Evolutionary conservation across 805 yeast genomes (phyloP).

Genomic region (Yamadazyma sp.): DNA sequence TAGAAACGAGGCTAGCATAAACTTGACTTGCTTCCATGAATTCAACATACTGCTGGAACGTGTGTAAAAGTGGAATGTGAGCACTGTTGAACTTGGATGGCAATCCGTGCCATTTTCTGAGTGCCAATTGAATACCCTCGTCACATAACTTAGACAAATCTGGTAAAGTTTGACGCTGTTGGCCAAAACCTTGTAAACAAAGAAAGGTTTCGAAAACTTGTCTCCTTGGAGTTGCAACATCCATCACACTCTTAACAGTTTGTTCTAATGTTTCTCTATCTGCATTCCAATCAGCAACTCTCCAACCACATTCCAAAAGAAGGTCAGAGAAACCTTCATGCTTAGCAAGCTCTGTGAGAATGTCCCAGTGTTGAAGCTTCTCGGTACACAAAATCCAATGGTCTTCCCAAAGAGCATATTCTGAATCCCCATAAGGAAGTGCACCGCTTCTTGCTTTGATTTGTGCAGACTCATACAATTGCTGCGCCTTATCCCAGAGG

Average conservation of each 20-base stretch:
- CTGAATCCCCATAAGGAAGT: slow-evolving; percentile 92
- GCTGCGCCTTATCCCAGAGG: slow-evolving; percentile 90
- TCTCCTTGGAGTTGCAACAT: slow-evolving; percentile 96
- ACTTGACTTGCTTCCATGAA: slow-evolving; percentile 97
- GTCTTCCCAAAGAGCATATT: slow-evolving; percentile 96
- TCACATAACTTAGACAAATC: slow-evolving; percentile 86
- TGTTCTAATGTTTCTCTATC: slow-evolving; percentile 94
- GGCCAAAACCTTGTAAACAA: slow-evolving; percentile 90
- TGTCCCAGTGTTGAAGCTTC: slow-evolving; percentile 97
- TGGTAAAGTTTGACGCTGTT: slow-evolving; percentile 80
- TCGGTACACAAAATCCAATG: slow-evolving; percentile 98
- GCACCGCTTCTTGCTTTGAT: slow-evolving; percentile 94
- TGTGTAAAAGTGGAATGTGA: slow-evolving; percentile 85
- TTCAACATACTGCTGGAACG: slow-evolving; percentile 96
- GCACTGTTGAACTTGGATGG: slow-evolving; percentile 79
- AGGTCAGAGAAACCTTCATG: slow-evolving; percentile 97
- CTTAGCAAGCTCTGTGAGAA: slow-evolving; percentile 90
- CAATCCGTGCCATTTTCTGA: slow-evolving; percentile 89
- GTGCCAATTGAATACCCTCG: slow-evolving; percentile 91
- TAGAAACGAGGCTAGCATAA: slow-evolving; percentile 79
- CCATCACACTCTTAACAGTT: slow-evolving; percentile 94
- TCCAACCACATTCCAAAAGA: slow-evolving; percentile 97
- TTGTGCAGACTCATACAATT: slow-evolving; percentile 93
- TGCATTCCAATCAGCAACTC: slow-evolving; percentile 97
- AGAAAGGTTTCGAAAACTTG: slow-evolving; percentile 94